Percentiles rank a stretch among this genome's conserved stretches.
Evolutionary conservation across 129 eudicot species (phyloP).

Genomic region (Flaveria trinervia): DNA sequence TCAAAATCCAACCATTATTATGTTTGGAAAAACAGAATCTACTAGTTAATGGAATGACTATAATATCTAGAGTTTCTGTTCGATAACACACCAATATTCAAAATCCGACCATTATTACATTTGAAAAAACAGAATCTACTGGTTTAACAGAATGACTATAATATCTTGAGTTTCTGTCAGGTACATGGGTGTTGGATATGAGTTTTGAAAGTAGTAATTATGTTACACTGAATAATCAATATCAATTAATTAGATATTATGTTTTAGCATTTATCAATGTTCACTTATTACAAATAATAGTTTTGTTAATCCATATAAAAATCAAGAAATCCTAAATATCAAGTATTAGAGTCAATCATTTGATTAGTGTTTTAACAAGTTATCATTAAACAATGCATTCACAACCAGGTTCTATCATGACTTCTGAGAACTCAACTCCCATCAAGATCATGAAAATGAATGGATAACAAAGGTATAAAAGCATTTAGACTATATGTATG

Average conservation of each 20-base stretch:
- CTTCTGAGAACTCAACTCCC: background rate
- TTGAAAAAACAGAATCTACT: background rate
- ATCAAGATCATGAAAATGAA: background rate
- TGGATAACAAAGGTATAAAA: background rate
- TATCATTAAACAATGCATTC: background rate
- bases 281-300: background rate
- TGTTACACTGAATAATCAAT: background rate
- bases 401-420: background rate
- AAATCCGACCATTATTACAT: background rate
- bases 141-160: background rate
- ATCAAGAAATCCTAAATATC: background rate
- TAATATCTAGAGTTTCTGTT: no score
- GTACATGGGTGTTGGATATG: background rate
- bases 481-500: no score
- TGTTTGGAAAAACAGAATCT: background rate
- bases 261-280: background rate
- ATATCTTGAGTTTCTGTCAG: no score
- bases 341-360: background rate
- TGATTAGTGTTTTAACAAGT: background rate
- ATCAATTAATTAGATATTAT: background rate
- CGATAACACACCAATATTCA: background rate
- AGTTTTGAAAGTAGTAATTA: background rate
- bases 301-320: background rate
- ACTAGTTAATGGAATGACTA: background rate
- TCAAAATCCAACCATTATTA: background rate